Percentiles rank a stretch among this genome's conserved stretches.
phyloP scores from a whole-genome alignment of 345 rosid species.

The Zanthoxylum bungeanum region DNA sequence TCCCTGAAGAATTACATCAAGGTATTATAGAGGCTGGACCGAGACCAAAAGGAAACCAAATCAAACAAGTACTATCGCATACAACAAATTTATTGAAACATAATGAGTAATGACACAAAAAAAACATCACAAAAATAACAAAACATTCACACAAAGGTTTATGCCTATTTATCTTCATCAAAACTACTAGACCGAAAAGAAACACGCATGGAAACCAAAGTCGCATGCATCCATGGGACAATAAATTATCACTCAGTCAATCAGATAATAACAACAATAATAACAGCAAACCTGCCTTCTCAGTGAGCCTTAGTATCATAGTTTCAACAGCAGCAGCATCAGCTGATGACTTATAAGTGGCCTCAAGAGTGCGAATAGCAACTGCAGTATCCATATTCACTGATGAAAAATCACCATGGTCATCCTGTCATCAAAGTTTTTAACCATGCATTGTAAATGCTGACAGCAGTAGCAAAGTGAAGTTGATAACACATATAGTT shows the following conservation, averaged over 20 bases:
- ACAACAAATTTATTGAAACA: neutral
- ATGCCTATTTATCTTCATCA: neutral
- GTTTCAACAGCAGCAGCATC: conserved; percentile 91
- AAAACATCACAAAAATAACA: neutral
- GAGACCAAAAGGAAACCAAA: neutral
- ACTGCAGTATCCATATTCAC: conserved; percentile 99
- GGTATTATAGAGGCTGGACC: neutral
- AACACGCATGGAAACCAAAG: neutral
- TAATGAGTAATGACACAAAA: too few relatives aligned
- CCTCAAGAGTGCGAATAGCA: conserved; percentile 97
- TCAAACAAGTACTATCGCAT: neutral
- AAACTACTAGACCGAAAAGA: neutral
- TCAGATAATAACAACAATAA: neutral
- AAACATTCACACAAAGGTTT: neutral
- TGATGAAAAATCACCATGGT: conserved; percentile 92
- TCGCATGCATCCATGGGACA: neutral
- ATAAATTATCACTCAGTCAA: neutral
- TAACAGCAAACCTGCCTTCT: conserved; percentile 47
- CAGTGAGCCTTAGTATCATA: conserved; percentile 74
- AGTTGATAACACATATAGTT: neutral
- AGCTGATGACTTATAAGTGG: conserved; percentile 85
- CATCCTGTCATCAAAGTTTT: conserved; percentile 56
- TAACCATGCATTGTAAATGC: neutral
- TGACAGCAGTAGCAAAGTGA: neutral
- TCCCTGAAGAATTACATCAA: neutral